A percentile compares a stretch with the other conserved stretches of the same genome.
phyloP scores from a whole-genome alignment of 192 early-diverging fungal species.

The Coemansia sp. region DNA sequence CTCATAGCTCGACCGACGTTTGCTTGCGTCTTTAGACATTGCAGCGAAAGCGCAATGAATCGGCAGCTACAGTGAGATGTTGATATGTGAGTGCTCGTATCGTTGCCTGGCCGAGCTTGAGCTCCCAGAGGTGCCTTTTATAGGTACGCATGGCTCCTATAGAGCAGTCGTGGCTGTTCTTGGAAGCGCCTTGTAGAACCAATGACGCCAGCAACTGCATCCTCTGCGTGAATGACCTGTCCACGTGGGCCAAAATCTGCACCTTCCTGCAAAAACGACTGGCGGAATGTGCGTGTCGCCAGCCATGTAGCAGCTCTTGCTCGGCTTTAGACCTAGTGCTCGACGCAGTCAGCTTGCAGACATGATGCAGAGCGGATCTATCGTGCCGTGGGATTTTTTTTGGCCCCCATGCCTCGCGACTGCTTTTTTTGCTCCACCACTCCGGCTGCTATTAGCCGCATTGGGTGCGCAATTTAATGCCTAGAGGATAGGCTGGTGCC shows the following conservation, averaged over 20 bases:
- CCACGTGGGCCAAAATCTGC: neutral
- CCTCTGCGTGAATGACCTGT: neutral
- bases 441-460: neutral
- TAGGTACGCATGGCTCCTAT: neutral
- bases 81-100: neutral
- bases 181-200: neutral
- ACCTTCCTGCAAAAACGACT: neutral
- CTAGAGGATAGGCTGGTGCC: neutral
- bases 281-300: neutral
- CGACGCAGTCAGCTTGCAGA: neutral
- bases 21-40: neutral
- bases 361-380: neutral
- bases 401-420: neutral
- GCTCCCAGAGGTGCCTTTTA: neutral
- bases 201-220: neutral
- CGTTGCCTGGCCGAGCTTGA: neutral
- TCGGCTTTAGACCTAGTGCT: no score
- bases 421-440: neutral
- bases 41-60: neutral
- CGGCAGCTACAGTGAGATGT: neutral
- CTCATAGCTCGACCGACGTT: slow-evolving; percentile 1
- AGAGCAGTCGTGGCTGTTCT: neutral
- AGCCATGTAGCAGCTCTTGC: neutral
- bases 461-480: neutral
- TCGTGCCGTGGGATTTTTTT: neutral